Conservation (phyloP, 352 stramenopile species). For the Phytopythium chamaehyphon region DNA sequence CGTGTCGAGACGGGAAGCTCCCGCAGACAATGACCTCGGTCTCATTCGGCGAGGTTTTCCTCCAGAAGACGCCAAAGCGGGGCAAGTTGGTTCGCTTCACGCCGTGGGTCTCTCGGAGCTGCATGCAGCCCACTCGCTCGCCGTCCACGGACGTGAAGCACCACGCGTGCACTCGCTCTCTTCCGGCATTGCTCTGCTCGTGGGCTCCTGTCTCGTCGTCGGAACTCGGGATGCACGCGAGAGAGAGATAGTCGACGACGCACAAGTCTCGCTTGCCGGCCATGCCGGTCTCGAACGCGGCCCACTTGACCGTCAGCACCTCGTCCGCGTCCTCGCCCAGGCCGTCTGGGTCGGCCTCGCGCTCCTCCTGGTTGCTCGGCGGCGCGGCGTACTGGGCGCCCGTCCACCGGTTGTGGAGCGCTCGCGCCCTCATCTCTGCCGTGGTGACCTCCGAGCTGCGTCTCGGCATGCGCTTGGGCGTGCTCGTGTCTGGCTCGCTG, state of each 20-base stretch:
- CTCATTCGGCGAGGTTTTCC: slow-evolving; percentile 56
- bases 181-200: not conserved
- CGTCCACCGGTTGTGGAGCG: slow-evolving; percentile 4
- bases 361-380: slow-evolving; percentile 22
- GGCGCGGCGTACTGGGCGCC: not conserved
- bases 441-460: slow-evolving; percentile 26
- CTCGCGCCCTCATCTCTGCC: slow-evolving; percentile 14
- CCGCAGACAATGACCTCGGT: slow-evolving; percentile 78
- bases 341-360: slow-evolving; percentile 14
- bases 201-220: slow-evolving; percentile 23
- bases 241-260: slow-evolving; percentile 68
- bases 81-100: slow-evolving; percentile 49
- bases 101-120: slow-evolving; percentile 68
- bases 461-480: slow-evolving; percentile 5
- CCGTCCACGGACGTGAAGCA: slow-evolving; percentile 72
- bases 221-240: slow-evolving; percentile 50
- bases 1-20: slow-evolving; percentile 71
- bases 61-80: slow-evolving; percentile 76
- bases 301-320: slow-evolving; percentile 74
- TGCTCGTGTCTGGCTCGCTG: slow-evolving; percentile 14
- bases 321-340: slow-evolving; percentile 37
- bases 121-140: slow-evolving; percentile 73
- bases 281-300: slow-evolving; percentile 55
- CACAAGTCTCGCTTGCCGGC: slow-evolving; percentile 63
- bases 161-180: slow-evolving; percentile 62